phyloP scores from a whole-genome alignment of 352 stramenopile species.

The Phytophthora syringae region DNA sequence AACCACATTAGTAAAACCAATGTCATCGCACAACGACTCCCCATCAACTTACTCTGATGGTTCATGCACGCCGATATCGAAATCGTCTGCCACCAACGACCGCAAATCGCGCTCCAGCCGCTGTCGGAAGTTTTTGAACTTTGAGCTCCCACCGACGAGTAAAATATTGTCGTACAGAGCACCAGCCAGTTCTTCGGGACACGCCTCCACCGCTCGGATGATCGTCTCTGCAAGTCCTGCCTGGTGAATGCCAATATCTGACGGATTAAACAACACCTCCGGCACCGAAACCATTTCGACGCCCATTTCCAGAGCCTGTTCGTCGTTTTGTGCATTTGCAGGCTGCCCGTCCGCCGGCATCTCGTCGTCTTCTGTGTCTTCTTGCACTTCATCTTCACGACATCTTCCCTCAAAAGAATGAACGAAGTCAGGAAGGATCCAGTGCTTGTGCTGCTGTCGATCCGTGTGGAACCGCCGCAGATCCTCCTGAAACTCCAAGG shows the following conservation, averaged over 20 bases:
- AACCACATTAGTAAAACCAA: slow-evolving; percentile 3
- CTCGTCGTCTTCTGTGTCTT: slow-evolving; percentile 20
- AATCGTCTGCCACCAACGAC: slow-evolving; percentile 61
- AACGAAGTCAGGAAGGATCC: slow-evolving; percentile 87
- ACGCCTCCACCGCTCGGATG: slow-evolving; percentile 83
- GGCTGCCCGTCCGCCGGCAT: slow-evolving; percentile 12
- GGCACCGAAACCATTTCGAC: slow-evolving; percentile 89
- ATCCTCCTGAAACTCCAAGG: slow-evolving; percentile 86
- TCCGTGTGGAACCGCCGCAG: slow-evolving; percentile 54
- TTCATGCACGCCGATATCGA: slow-evolving; percentile 44
- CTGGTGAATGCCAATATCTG: slow-evolving; percentile 91
- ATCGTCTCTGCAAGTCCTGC: slow-evolving; percentile 87
- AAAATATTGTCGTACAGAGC: slow-evolving; percentile 89
- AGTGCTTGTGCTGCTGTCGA: slow-evolving; percentile 55
- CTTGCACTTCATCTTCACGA: slow-evolving; percentile 27
- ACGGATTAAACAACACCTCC: slow-evolving; percentile 93
- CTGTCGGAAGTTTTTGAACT: slow-evolving; percentile 84
- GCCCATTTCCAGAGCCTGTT: slow-evolving; percentile 86
- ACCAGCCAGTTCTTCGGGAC: slow-evolving; percentile 68
- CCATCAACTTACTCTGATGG: slow-evolving; percentile 59
- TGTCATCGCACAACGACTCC: neutral
- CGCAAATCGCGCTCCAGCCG: slow-evolving; percentile 73
- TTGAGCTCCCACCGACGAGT: slow-evolving; percentile 89
- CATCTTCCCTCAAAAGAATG: slow-evolving; percentile 63
- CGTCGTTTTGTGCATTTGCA: slow-evolving; percentile 22